Conservation (phyloP, 2,329 filamentous ascomycete genomes). For the Nemania abortiva region DNA sequence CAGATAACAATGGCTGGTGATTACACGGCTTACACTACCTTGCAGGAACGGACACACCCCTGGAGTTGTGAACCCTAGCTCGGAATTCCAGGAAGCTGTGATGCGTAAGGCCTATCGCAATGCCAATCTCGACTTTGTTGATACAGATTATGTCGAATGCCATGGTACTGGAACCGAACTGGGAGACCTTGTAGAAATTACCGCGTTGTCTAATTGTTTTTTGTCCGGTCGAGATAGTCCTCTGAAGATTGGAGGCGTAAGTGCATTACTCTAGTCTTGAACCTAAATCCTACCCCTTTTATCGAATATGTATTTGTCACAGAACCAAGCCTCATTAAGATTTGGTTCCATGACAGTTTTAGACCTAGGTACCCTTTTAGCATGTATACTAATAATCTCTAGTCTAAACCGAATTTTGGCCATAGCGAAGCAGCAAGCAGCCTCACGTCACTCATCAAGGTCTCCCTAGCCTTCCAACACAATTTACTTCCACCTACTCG, state of each 20-base stretch:
- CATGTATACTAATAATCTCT: not conserved
- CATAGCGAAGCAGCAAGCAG: slow-evolving; percentile 24
- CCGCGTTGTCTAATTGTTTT: not conserved
- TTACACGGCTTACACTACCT: not conserved
- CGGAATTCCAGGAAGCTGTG: slow-evolving; percentile 50
- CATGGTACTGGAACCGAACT: slow-evolving; percentile 47
- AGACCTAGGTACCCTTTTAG: not conserved
- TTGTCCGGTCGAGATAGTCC: not conserved
- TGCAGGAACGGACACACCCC: slow-evolving; percentile 3
- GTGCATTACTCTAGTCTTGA: not conserved
- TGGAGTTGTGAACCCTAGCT: slow-evolving; percentile 26
- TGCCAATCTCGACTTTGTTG: slow-evolving; percentile 47
- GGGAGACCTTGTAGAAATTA: slow-evolving; percentile 6
- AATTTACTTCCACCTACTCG: not conserved
- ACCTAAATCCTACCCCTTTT: not conserved
- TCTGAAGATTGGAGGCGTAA: slow-evolving; percentile 1
- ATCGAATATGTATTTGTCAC: not conserved
- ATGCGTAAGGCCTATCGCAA: slow-evolving; percentile 53
- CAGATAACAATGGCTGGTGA: not conserved
- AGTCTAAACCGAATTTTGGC: slow-evolving; percentile 20
- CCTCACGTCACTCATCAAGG: slow-evolving; percentile 16
- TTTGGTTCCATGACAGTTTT: not conserved
- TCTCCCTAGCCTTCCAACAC: not conserved
- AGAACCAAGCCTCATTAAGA: not conserved
- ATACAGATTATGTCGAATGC: slow-evolving; percentile 48